A percentile compares a stretch with the other conserved stretches of the same genome.
Conservation (phyloP, 768 basidiomycete genomes). For the Tulasnella sp. region DNA sequence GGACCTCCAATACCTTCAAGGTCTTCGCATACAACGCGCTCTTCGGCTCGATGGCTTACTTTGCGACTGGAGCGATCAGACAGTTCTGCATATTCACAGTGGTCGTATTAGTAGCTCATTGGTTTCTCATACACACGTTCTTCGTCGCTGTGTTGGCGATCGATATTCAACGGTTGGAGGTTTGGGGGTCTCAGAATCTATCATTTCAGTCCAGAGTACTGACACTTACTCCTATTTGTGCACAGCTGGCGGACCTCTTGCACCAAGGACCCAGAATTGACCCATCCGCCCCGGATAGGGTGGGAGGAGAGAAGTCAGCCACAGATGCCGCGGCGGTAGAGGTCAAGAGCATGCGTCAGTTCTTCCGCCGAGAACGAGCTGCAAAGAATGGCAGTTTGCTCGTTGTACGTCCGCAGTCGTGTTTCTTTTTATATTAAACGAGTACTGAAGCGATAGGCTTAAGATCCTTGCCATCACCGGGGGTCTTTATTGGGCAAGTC, state of each 20-base stretch:
- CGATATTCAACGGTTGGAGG: constrained; percentile 88
- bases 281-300: constrained; percentile 32
- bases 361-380: constrained; percentile 5
- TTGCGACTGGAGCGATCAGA: constrained; percentile 69
- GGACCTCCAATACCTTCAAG: constrained; percentile 86
- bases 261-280: constrained; percentile 54
- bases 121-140: constrained; percentile 94
- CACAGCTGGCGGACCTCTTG: constrained; percentile 77
- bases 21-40: constrained; percentile 78
- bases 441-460: too few relatives aligned
- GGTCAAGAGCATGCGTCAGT: background rate
- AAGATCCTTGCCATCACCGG: constrained; percentile 71
- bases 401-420: constrained; percentile 36
- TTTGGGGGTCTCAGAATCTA: constrained; percentile 25
- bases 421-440: background rate
- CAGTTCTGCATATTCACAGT: constrained; percentile 92
- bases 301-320: constrained; percentile 24
- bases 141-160: constrained; percentile 92
- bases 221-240: background rate
- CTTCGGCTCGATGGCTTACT: constrained; percentile 62
- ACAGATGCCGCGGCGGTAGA: constrained; percentile 11
- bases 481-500: constrained; percentile 62
- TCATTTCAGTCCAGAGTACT: constrained; percentile 15
- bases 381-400: constrained; percentile 68
- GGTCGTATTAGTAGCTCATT: constrained; percentile 90